A percentile compares a stretch with the other conserved stretches of the same genome.
Conservation (phyloP, 805 yeast species). For the Teunomyces lycoperdinae region DNA sequence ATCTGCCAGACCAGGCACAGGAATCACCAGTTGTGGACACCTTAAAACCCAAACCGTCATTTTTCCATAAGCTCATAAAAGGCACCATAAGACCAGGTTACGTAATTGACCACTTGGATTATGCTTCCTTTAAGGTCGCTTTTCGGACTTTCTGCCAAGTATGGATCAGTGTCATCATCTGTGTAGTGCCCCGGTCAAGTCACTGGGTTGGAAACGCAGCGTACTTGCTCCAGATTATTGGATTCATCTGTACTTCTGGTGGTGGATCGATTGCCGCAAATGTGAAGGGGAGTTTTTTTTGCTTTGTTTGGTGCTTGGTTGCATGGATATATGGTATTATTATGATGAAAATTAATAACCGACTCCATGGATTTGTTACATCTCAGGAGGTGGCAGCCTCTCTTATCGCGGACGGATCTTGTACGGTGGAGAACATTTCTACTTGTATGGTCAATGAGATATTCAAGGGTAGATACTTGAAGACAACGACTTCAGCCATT, state of each 20-base stretch:
- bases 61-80: slow-evolving; percentile 10
- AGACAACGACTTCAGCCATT: slow-evolving; percentile 21
- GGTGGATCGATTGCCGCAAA: slow-evolving; percentile 22
- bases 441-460: slow-evolving; percentile 18
- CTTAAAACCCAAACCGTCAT: slow-evolving; percentile 3
- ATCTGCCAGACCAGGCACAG: not conserved
- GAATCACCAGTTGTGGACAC: not conserved
- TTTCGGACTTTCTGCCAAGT: slow-evolving; percentile 26
- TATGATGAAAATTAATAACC: slow-evolving; percentile 22
- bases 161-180: slow-evolving; percentile 24
- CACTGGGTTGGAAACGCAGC: slow-evolving; percentile 30
- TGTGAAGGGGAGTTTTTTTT: slow-evolving; percentile 12
- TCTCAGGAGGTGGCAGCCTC: slow-evolving; percentile 11
- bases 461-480: slow-evolving; percentile 25
- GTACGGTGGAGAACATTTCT: slow-evolving; percentile 17
- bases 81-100: slow-evolving; percentile 19
- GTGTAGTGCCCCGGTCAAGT: slow-evolving; percentile 20
- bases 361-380: slow-evolving; percentile 25
- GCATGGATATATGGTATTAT: slow-evolving; percentile 25
- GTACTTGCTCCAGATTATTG: slow-evolving; percentile 26
- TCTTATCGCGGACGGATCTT: slow-evolving; percentile 23
- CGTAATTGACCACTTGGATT: slow-evolving; percentile 24
- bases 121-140: slow-evolving; percentile 21
- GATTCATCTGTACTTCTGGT: slow-evolving; percentile 26
- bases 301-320: slow-evolving; percentile 14